Evolutionary conservation across 2,329 filamentous ascomycete genomes (phyloP).

Genomic region (Ophiostoma ulmi): DNA sequence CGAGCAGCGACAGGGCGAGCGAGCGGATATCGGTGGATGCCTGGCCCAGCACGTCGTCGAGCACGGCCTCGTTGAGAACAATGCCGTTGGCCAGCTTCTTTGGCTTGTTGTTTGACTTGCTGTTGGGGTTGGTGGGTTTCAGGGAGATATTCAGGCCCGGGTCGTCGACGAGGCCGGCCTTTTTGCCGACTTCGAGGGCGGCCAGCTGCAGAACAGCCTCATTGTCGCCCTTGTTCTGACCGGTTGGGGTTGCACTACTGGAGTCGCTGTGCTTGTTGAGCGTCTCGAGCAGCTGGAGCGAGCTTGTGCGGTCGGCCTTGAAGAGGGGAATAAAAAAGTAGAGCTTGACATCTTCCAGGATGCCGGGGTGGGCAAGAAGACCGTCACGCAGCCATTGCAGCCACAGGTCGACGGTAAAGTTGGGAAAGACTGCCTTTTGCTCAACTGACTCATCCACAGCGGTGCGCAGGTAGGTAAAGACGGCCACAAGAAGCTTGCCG

Average conservation of each 20-base stretch:
- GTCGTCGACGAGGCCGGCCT: constrained; percentile 63
- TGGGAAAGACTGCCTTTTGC: constrained; percentile 29
- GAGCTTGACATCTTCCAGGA: constrained; percentile 58
- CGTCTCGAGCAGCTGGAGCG: constrained; percentile 53
- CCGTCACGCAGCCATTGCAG: constrained; percentile 52
- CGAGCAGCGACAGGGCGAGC: constrained; percentile 74
- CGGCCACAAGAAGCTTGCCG: constrained; percentile 55
- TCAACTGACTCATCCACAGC: constrained; percentile 26
- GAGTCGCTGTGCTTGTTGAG: constrained; percentile 35
- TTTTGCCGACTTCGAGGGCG: constrained; percentile 66
- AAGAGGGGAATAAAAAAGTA: constrained; percentile 61
- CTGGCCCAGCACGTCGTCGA: constrained; percentile 51
- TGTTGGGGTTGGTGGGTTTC: constrained; percentile 21
- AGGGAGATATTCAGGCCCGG: constrained; percentile 36
- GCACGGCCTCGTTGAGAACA: constrained; percentile 40
- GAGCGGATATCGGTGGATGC: constrained; percentile 63
- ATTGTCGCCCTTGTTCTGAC: constrained; percentile 37
- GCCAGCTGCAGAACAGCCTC: constrained; percentile 59
- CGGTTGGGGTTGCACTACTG: no score
- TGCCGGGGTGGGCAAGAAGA: constrained; percentile 44
- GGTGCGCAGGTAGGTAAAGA: constrained; percentile 47
- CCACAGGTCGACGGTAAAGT: constrained; percentile 45
- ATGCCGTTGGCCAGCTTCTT: constrained; percentile 23
- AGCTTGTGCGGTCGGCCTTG: constrained; percentile 50
- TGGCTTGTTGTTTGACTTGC: not conserved